Conservation (phyloP, 2,329 filamentous ascomycete genomes). For the Macrophomina tecta region DNA sequence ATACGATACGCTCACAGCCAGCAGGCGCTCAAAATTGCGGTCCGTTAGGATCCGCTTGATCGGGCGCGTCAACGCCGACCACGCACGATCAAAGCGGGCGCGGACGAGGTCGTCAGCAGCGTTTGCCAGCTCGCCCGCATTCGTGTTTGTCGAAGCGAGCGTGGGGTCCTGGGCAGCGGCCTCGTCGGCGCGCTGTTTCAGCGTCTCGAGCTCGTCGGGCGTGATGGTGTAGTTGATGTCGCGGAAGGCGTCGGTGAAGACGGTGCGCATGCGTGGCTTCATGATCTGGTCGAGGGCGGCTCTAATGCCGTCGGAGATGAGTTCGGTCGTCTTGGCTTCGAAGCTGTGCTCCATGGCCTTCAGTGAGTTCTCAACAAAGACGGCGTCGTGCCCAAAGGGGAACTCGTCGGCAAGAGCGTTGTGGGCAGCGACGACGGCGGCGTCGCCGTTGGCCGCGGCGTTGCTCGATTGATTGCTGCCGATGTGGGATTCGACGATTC, state of each 20-base stretch:
- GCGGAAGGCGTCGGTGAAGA: slow-evolving; percentile 87
- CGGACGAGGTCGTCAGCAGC: slow-evolving; percentile 68
- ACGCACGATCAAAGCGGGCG: slow-evolving; percentile 80
- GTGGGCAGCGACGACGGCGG: slow-evolving; percentile 34
- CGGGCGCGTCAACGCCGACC: slow-evolving; percentile 84
- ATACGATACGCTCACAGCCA: slow-evolving; percentile 75
- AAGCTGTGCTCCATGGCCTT: slow-evolving; percentile 74
- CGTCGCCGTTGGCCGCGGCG: slow-evolving; percentile 48
- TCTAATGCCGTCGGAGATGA: slow-evolving; percentile 82
- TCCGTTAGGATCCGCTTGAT: slow-evolving; percentile 83
- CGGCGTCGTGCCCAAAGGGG: slow-evolving; percentile 78
- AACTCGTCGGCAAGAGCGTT: slow-evolving; percentile 67
- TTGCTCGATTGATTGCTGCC: slow-evolving; percentile 30
- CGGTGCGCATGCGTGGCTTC: slow-evolving; percentile 80
- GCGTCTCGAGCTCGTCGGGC: slow-evolving; percentile 61
- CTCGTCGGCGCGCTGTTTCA: slow-evolving; percentile 40
- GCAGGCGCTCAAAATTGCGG: slow-evolving; percentile 75
- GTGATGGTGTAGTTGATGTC: slow-evolving; percentile 81
- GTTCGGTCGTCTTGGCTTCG: slow-evolving; percentile 76
- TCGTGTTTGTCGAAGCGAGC: not conserved
- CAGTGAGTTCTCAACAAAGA: slow-evolving; percentile 71
- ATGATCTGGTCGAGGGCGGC: slow-evolving; percentile 89
- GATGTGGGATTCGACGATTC: slow-evolving; percentile 78
- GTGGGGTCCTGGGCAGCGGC: slow-evolving; percentile 18
- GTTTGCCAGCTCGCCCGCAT: slow-evolving; percentile 49